Conservation (phyloP, 2,329 filamentous ascomycete species). For the Rutstroemia sydowiana region DNA sequence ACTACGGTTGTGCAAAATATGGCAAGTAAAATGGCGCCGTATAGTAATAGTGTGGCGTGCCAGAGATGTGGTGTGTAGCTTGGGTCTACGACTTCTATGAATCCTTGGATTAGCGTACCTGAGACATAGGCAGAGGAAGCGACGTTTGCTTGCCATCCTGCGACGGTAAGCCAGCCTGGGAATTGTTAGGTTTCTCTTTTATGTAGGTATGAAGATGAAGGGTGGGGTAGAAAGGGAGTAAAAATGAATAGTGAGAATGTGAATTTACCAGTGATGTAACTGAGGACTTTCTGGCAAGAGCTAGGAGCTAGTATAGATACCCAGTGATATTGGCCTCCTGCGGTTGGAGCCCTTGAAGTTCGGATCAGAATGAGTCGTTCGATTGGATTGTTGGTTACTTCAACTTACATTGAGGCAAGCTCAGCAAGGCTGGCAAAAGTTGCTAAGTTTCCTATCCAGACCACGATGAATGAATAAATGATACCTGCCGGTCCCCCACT, state of each 20-base stretch:
- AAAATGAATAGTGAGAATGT: no score
- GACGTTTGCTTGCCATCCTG: constrained; percentile 37
- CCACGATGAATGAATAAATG: constrained; percentile 29
- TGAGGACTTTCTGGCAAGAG: neutral
- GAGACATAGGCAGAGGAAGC: constrained; percentile 35
- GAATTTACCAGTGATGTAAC: constrained; percentile 30
- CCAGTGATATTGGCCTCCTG: no score
- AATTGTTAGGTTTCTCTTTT: constrained; percentile 13
- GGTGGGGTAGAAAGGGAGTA: no score
- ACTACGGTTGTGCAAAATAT: constrained; percentile 37
- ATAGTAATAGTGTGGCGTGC: neutral
- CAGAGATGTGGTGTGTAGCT: neutral
- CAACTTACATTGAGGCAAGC: constrained; percentile 15
- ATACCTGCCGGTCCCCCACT: no score
- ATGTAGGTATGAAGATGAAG: no score
- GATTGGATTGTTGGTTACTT: no score
- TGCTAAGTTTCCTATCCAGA: constrained; percentile 22
- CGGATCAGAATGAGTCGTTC: no score
- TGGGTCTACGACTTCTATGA: constrained; percentile 28
- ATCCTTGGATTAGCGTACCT: constrained; percentile 41
- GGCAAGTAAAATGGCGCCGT: constrained; percentile 28
- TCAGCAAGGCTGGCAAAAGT: constrained; percentile 8
- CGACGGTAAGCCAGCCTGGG: constrained; percentile 44
- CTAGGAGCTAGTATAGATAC: neutral
- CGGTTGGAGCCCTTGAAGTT: constrained; percentile 31